Conservation (phyloP, 2,329 filamentous ascomycete genomes). For the Ascochyta lentis region DNA sequence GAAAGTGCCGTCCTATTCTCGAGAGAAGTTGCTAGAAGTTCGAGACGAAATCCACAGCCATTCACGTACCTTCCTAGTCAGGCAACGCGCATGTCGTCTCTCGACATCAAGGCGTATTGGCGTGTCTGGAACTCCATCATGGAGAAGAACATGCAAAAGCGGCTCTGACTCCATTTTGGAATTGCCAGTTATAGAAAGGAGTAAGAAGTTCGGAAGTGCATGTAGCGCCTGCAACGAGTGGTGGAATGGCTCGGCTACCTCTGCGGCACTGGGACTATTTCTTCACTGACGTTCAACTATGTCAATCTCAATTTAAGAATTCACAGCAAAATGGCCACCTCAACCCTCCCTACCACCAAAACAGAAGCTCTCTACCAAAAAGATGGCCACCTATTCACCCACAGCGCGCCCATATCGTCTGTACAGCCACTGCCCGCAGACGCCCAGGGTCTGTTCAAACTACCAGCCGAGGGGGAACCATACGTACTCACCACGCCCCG, state of each 20-base stretch:
- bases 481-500: constrained; percentile 66
- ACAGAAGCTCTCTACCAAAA: constrained; percentile 50
- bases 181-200: too few relatives aligned
- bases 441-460: constrained; percentile 66
- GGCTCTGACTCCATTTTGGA: neutral
- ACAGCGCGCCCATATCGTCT: constrained; percentile 55
- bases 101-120: constrained; percentile 9
- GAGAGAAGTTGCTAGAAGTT: constrained; percentile 1
- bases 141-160: neutral
- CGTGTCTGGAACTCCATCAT: neutral
- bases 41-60: neutral
- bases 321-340: constrained; percentile 1
- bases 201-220: too few relatives aligned
- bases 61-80: constrained; percentile 17
- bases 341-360: constrained; percentile 9
- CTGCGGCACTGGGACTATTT: neutral
- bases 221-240: too few relatives aligned
- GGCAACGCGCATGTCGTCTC: constrained; percentile 19
- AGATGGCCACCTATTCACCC: constrained; percentile 50
- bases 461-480: constrained; percentile 53
- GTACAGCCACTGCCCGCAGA: constrained; percentile 60
- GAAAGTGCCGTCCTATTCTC: neutral
- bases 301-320: neutral
- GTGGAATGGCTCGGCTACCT: neutral
- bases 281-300: neutral